Percentiles rank a stretch among this genome's conserved stretches.
These are phyloP conservation scores for Lactuca sativa DNA, from an alignment of 129 eudicot genomes.

Conservation along the genomic window DNA sequence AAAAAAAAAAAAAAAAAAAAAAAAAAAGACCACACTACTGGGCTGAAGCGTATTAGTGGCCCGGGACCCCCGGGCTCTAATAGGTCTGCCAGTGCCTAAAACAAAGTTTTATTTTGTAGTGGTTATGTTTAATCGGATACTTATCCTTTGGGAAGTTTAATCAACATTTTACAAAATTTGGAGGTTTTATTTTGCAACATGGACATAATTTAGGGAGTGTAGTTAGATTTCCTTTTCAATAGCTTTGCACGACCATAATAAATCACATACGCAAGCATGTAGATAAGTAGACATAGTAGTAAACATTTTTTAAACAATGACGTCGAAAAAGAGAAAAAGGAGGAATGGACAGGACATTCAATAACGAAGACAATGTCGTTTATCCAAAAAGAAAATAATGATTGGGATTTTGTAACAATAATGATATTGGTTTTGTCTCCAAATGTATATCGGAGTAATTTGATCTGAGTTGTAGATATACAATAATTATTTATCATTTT, in stretches of 20 bases:
- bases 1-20: too few species aligned
- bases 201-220: slow-evolving; percentile 7
- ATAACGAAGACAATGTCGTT: slow-evolving; percentile 23
- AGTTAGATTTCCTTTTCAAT: slow-evolving; percentile 18
- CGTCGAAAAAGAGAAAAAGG: slow-evolving; percentile 15
- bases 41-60: too few species aligned
- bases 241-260: slow-evolving; percentile 30
- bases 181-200: slow-evolving; percentile 14
- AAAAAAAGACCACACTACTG: too few species aligned
- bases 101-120: too few species aligned
- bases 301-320: slow-evolving; percentile 28
- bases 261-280: slow-evolving; percentile 31
- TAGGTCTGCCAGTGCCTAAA: too few species aligned
- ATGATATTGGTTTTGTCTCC: background rate
- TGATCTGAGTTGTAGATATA: background rate
- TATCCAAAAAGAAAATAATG: slow-evolving; percentile 20
- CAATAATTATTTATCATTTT: too few species aligned
- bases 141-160: background rate
- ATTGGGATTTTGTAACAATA: slow-evolving; percentile 7
- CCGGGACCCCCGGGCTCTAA: too few species aligned
- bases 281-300: slow-evolving; percentile 31
- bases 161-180: background rate
- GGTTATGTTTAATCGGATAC: background rate
- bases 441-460: background rate
- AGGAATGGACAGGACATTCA: slow-evolving; percentile 22